Evolutionary conservation across 1,284 basidiomycete genomes (phyloP), one percentile per base, ranked within the genome.

Genomic region (Trametes sp.): DNA sequence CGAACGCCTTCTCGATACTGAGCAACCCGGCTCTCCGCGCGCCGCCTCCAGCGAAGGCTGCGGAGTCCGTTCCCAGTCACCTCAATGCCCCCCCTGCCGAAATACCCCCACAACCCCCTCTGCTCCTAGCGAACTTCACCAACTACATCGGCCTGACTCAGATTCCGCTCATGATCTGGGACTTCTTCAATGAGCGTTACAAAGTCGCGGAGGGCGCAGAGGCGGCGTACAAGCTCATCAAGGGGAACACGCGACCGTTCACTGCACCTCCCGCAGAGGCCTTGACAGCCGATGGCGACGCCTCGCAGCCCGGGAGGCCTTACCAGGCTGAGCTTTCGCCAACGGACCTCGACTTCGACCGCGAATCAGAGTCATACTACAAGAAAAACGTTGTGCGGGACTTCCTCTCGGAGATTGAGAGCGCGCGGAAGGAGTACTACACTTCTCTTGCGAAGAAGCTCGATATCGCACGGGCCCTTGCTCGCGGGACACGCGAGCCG

Each of bases 111-210:
- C 88, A 92, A 55, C 92, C 96, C 0, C 92, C 96, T 1, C 80
- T 98, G 60, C 86, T 96, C 54, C 84, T 98, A 59, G 88, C 98
- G 35, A 87, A 93, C n/a, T 98, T 94, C 78, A 84, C 86, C 57
- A 92, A 97, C 73, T 84, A 92, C 69, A 85, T 98, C 59, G 96
- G 97, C 16, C 87, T 98, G 76, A 84, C 82, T 42, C 93, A 95
- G 72, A 90, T 98, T 64, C 96, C 96, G 5, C 78, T 86, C 67
- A 96, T 98, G 90, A 87, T 98, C 59, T 90, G 87, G 83, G 91
- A 91, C 70, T 97, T 95, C 78, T 98, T 98, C 82, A 96, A 95
- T 72, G 89, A 93, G 74, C 88, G 95, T n/a, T 78, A 87, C 57
- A 88, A 91, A 69, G 94, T 94, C 8, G 84, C 79, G 4, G 78